Percentiles rank a stretch among this genome's conserved stretches.
These are phyloP conservation scores for Cucumis hystrix DNA, from an alignment of 306 rosid species.

Conservation along the genomic window DNA sequence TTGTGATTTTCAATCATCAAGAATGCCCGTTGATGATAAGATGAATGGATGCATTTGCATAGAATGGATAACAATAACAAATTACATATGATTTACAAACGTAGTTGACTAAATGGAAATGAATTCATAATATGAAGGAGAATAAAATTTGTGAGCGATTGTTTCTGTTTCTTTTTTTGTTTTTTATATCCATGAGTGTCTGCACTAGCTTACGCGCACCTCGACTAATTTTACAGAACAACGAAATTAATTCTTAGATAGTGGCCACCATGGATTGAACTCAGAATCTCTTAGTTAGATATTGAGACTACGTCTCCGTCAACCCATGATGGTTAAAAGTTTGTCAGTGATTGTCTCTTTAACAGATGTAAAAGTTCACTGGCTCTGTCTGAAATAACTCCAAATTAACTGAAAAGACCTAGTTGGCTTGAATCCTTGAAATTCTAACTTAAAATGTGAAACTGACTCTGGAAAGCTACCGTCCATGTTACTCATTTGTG, in stretches of 20 bases:
- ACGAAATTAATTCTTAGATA: too few relatives aligned
- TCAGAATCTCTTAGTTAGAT: too few relatives aligned
- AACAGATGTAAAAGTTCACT: not conserved
- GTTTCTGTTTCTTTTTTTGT: not conserved
- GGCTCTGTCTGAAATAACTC: not conserved
- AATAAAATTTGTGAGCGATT: not conserved
- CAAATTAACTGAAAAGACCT: not conserved
- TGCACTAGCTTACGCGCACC: too few relatives aligned
- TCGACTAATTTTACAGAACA: too few relatives aligned
- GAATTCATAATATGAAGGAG: not conserved
- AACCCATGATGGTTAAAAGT: too few relatives aligned
- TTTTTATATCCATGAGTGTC: too few relatives aligned
- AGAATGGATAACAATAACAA: not conserved
- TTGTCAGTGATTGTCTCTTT: not conserved
- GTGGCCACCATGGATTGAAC: too few relatives aligned
- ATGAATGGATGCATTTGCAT: not conserved
- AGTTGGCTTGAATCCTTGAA: not conserved
- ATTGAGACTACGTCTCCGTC: too few relatives aligned
- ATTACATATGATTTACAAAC: not conserved
- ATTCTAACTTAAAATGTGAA: not conserved
- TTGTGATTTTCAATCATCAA: not conserved
- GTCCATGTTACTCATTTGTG: not conserved
- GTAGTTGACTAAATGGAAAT: not conserved
- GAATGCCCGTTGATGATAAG: not conserved
- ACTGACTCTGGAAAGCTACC: not conserved